A percentile compares a stretch with the other conserved stretches of the same genome.
Evolutionary conservation across 2,329 filamentous ascomycete species (phyloP).

Genomic region (Grosmannia huntii): DNA sequence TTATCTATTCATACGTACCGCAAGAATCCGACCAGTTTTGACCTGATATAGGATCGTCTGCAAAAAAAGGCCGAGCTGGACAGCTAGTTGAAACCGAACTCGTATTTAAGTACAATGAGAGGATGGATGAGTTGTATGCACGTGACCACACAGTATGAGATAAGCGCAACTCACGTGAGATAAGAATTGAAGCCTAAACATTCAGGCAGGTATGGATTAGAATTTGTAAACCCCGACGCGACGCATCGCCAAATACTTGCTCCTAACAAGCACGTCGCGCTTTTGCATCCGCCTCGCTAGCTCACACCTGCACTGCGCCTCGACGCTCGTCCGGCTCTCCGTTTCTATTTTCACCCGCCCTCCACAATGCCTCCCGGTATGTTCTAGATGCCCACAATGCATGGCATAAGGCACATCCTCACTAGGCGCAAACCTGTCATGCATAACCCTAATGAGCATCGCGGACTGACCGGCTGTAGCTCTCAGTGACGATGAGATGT

Average conservation of each 20-base stretch:
- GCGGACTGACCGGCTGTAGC: slow-evolving; percentile 15
- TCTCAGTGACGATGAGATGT: slow-evolving; percentile 29
- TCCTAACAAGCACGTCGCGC: not conserved
- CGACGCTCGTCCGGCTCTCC: not conserved
- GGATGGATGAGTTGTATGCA: not conserved
- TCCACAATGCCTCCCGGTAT: not conserved
- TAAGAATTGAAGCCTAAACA: not conserved
- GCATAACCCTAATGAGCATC: not conserved
- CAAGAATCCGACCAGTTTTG: too few relatives aligned
- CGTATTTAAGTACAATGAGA: too few relatives aligned
- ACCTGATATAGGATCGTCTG: too few relatives aligned
- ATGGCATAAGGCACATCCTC: not conserved
- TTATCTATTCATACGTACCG: too few relatives aligned
- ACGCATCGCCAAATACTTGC: not conserved
- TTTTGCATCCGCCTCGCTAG: not conserved
- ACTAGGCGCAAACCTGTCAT: not conserved
- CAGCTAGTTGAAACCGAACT: too few relatives aligned
- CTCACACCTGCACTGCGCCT: not conserved
- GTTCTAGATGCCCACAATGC: not conserved
- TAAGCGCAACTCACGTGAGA: too few relatives aligned
- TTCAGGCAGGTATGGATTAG: not conserved
- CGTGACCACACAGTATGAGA: not conserved
- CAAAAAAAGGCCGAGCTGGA: too few relatives aligned
- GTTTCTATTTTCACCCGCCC: not conserved
- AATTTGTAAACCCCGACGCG: not conserved